Base-by-base conservation (phyloP, 768 basidiomycete species). In the Auriscalpium microsporum region DNA sequence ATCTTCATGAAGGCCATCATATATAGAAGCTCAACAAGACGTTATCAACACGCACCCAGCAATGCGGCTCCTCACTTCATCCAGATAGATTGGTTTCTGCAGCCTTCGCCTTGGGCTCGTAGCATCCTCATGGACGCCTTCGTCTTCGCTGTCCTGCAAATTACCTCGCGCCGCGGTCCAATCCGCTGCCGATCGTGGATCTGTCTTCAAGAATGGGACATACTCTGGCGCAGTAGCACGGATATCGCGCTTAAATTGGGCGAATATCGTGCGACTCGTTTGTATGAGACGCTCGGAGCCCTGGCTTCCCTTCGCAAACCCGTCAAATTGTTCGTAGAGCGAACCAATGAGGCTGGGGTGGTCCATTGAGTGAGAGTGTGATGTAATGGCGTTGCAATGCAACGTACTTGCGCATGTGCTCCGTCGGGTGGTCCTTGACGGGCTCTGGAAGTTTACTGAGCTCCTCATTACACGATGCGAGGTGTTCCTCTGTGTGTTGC, bases 171-270 rank as follows among this genome's bases (percentile, higher is more conserved):
- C 28, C 28, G 28, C 28, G 28, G 4, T 48, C 46, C 17, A 42
- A 42, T 13, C 40, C 14, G 17, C 17, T 42, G 14, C 17, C 40
- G 17, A 42, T 42, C 17, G 14, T 35, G n/a, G 5, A 23, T 40
- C 52, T 10, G 21, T 13, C 10, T 21, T 44, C 9, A 16, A 13
- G 9, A 14, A 23, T 3, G 73, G 72, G 13, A 68, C 53, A 53
- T 75, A 76, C 17, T 68, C 66, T 0, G 75, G 74, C 8, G 67
- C 68, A 2, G 70, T 73, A 8, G 60, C 48, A 2, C 66, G 61
- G 19, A 75, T 74, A 0, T 60, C 59, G 1, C 14, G n/a, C 54
- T 71, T 73, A 50, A 74, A 69, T 8, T 17, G 19, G 1, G 37
- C 50, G 48, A 66, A 75, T 5, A 64, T 58, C 1, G 58, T 64